Percentiles rank a stretch among this genome's conserved stretches.
phyloP scores from a whole-genome alignment of 345 rosid genomes.

The Physaria fendleri region DNA sequence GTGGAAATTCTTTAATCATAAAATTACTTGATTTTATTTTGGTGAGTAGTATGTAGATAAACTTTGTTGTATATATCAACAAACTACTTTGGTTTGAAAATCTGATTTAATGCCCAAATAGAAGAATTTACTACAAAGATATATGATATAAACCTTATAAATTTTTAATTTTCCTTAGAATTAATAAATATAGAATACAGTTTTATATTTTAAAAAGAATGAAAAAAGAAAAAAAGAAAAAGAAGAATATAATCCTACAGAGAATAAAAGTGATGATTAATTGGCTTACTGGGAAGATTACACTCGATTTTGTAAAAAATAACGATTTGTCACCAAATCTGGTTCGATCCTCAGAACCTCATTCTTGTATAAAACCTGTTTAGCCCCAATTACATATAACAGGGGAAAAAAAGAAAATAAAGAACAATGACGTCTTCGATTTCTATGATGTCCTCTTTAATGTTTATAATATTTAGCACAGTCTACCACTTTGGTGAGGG shows the following conservation, averaged over 20 bases:
- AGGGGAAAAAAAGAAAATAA: no score
- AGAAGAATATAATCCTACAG: neutral
- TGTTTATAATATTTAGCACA: constrained; percentile 19
- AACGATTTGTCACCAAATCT: constrained; percentile 1
- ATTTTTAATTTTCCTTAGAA: neutral
- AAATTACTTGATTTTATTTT: neutral
- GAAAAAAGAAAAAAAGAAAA: no score
- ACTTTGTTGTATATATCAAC: neutral
- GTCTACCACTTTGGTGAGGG: constrained; percentile 32
- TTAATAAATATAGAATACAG: neutral
- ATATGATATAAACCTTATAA: neutral
- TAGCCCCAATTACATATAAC: no score
- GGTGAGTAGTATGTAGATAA: neutral
- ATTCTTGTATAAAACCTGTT: neutral
- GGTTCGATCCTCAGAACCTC: neutral
- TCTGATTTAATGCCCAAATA: neutral
- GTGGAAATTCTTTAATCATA: no score
- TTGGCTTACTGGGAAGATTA: constrained; percentile 12
- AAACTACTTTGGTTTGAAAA: neutral
- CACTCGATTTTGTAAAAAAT: neutral
- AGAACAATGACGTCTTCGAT: neutral
- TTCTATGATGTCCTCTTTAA: neutral
- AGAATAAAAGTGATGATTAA: neutral
- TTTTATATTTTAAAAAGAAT: neutral
- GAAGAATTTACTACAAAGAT: neutral